These are phyloP conservation scores for Colletotrichum tropicale DNA, from an alignment of 2,329 filamentous ascomycete genomes.

Conservation along the genomic window DNA sequence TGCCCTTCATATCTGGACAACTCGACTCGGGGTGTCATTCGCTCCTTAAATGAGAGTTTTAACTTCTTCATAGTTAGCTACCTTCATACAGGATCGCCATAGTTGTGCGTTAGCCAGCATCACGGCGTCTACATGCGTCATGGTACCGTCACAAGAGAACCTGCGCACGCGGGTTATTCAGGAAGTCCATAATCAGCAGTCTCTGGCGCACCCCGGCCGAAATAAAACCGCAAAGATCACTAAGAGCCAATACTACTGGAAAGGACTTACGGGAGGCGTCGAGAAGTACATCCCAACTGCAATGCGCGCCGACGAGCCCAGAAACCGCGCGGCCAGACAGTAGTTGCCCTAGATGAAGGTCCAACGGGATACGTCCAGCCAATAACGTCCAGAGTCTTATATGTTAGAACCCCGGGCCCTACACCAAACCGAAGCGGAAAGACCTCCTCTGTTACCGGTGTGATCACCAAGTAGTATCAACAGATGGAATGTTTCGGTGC, in stretches of 20 bases:
- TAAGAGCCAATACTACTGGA: too few species aligned
- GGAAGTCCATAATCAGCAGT: too few species aligned
- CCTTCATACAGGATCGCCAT: not conserved
- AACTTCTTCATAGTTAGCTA: accelerated
- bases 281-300: too few species aligned
- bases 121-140: not conserved
- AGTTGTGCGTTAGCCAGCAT: not conserved
- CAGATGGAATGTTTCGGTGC: too few species aligned
- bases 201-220: too few species aligned
- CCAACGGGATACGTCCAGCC: not conserved
- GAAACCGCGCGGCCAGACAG: not conserved
- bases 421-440: not conserved
- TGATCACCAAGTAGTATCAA: not conserved
- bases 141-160: too few species aligned
- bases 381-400: not conserved
- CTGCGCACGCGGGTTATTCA: too few species aligned
- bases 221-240: too few species aligned
- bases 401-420: not conserved
- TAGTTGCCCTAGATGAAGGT: not conserved
- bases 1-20: too few species aligned
- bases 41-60: not conserved
- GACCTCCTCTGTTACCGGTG: accelerated
- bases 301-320: too few species aligned
- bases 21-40: not conserved
- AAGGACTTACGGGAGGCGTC: too few species aligned